These are phyloP conservation scores for Psidium guajava DNA, from an alignment of 345 rosid genomes.

Conservation along the genomic window DNA sequence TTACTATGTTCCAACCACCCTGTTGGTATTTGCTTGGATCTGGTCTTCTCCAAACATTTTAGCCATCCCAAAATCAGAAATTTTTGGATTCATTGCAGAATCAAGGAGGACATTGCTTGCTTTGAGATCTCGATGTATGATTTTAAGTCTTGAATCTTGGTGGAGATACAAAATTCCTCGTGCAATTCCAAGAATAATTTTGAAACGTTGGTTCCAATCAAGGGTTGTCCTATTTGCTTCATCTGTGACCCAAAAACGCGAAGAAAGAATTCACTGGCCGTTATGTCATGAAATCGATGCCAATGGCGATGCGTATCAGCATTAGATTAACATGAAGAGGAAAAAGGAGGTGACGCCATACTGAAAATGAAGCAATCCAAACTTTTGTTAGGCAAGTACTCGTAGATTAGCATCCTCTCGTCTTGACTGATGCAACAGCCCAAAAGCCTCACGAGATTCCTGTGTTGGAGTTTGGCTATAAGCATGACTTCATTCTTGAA, in stretches of 20 bases:
- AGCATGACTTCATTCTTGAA: not conserved
- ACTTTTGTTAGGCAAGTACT: not conserved
- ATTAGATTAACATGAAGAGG: not conserved
- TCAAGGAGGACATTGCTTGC: not conserved
- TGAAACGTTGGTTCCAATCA: not conserved
- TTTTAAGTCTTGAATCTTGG: not conserved
- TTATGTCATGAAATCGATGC: not conserved
- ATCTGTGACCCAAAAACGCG: not conserved
- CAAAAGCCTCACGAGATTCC: conserved; percentile 1
- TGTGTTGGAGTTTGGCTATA: conserved; percentile 6
- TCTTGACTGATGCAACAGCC: not conserved
- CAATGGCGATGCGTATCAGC: not conserved
- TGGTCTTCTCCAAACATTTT: not conserved
- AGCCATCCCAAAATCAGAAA: not conserved
- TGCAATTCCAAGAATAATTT: not conserved
- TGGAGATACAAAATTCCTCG: not conserved
- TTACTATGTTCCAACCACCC: not conserved
- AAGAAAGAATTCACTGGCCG: not conserved
- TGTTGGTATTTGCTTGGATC: not conserved
- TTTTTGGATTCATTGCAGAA: not conserved
- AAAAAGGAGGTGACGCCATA: not conserved
- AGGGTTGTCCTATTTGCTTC: not conserved
- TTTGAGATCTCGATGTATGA: not conserved
- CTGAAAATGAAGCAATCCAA: not conserved
- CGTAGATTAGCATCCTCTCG: not conserved